These are phyloP conservation scores for Carex kokanica DNA, from an alignment of 176 grass and related monocot genomes.

Conservation along the genomic window DNA sequence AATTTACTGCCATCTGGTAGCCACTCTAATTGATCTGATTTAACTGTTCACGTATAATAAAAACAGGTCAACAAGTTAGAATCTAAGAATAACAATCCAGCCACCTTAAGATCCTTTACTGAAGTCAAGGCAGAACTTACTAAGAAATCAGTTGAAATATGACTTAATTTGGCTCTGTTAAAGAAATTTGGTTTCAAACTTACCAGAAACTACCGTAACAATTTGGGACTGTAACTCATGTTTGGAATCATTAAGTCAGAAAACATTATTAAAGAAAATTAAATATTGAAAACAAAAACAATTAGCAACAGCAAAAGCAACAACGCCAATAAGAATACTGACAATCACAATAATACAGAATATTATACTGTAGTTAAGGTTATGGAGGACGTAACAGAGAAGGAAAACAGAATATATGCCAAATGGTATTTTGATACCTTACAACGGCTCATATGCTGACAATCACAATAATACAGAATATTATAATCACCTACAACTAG, in stretches of 20 bases:
- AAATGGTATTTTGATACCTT: neutral
- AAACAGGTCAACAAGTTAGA: neutral
- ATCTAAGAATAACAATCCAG: neutral
- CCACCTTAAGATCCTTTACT: neutral
- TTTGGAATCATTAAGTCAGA: neutral
- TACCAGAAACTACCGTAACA: neutral
- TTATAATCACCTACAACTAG: neutral
- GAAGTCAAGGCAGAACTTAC: neutral
- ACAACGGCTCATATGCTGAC: neutral
- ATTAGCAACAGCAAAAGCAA: neutral
- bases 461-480: too few relatives aligned
- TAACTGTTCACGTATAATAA: constrained; percentile 53
- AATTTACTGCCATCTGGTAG: constrained; percentile 87
- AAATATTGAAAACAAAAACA: neutral
- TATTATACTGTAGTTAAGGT: neutral
- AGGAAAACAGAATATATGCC: neutral
- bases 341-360: neutral
- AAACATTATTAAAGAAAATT: neutral
- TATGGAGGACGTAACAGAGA: neutral
- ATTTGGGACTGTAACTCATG: neutral
- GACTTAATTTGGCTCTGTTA: neutral
- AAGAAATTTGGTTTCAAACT: neutral
- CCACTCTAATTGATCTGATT: constrained; percentile 77
- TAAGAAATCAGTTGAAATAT: neutral
- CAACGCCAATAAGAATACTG: neutral